phyloP scores from a whole-genome alignment of 768 basidiomycete species.

The Pholiota molesta region DNA sequence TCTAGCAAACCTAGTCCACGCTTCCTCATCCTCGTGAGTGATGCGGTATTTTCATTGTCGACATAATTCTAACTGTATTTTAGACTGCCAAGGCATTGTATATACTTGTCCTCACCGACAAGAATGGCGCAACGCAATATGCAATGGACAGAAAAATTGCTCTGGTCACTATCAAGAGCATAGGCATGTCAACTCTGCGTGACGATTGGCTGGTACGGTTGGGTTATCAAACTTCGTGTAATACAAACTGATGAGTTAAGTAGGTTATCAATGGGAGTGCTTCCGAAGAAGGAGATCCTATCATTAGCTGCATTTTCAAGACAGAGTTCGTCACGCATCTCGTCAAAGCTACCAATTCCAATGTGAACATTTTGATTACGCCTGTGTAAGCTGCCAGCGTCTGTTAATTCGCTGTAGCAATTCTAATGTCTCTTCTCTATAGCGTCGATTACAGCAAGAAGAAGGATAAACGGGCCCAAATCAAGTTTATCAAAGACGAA shows the following conservation, averaged over 20 bases:
- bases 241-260: slow-evolving; percentile 4
- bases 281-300: slow-evolving; percentile 93
- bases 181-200: slow-evolving; percentile 84
- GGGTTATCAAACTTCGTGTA: not conserved
- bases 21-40: slow-evolving; percentile 83
- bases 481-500: slow-evolving; percentile 91
- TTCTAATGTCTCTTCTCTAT: not conserved
- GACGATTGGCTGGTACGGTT: slow-evolving; percentile 92
- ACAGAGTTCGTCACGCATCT: slow-evolving; percentile 89
- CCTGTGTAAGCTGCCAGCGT: slow-evolving; percentile 62
- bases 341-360: slow-evolving; percentile 77
- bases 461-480: slow-evolving; percentile 90
- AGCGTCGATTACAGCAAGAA: slow-evolving; percentile 94
- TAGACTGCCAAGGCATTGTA: slow-evolving; percentile 88
- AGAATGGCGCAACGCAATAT: slow-evolving; percentile 62
- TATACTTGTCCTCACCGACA: slow-evolving; percentile 63
- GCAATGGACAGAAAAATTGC: slow-evolving; percentile 87
- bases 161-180: slow-evolving; percentile 82
- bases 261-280: slow-evolving; percentile 78
- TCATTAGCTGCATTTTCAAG: slow-evolving; percentile 92
- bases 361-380: slow-evolving; percentile 70
- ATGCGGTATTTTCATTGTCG: not conserved
- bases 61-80: not conserved
- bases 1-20: slow-evolving; percentile 93
- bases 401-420: not conserved